These are phyloP conservation scores for Phaeoacremonium minimum DNA, from an alignment of 2,329 filamentous ascomycete species.

Conservation along the genomic window DNA sequence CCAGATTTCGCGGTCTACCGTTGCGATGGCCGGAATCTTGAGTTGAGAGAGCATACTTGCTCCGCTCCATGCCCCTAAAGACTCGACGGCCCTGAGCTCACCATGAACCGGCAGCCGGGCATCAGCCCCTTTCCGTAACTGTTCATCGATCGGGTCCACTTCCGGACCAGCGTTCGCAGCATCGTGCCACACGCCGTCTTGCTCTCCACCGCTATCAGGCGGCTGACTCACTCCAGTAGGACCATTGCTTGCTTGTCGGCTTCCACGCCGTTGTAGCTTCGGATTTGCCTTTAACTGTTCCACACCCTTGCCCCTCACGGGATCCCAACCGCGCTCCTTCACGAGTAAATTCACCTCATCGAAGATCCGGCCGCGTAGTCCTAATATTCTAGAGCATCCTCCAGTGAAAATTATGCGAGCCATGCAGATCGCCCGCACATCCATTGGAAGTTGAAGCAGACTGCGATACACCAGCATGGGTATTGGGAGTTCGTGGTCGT, in stretches of 20 bases:
- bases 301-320: slow-evolving; percentile 65
- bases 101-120: slow-evolving; percentile 44
- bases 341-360: slow-evolving; percentile 69
- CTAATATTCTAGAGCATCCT: slow-evolving; percentile 73
- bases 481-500: slow-evolving; percentile 82
- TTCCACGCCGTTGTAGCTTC: slow-evolving; percentile 30
- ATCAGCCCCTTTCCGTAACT: slow-evolving; percentile 42
- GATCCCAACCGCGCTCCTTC: slow-evolving; percentile 69
- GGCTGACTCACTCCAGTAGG: slow-evolving; percentile 11
- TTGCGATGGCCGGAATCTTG: slow-evolving; percentile 63
- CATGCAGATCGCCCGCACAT: slow-evolving; percentile 82
- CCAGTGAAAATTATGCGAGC: slow-evolving; percentile 84
- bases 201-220: slow-evolving; percentile 19
- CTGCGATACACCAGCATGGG: slow-evolving; percentile 72
- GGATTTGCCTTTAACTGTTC: slow-evolving; percentile 46
- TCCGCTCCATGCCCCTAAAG: slow-evolving; percentile 70
- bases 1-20: slow-evolving; percentile 70
- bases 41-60: slow-evolving; percentile 67
- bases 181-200: slow-evolving; percentile 28
- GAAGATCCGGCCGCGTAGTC: slow-evolving; percentile 72
- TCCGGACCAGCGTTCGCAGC: slow-evolving; percentile 43
- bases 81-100: slow-evolving; percentile 60
- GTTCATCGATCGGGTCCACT: slow-evolving; percentile 53
- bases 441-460: slow-evolving; percentile 71
- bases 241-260: slow-evolving; percentile 14